Evolutionary conservation across 2,329 filamentous ascomycete genomes (phyloP).

Genomic region (Colletotrichum caudatum): DNA sequence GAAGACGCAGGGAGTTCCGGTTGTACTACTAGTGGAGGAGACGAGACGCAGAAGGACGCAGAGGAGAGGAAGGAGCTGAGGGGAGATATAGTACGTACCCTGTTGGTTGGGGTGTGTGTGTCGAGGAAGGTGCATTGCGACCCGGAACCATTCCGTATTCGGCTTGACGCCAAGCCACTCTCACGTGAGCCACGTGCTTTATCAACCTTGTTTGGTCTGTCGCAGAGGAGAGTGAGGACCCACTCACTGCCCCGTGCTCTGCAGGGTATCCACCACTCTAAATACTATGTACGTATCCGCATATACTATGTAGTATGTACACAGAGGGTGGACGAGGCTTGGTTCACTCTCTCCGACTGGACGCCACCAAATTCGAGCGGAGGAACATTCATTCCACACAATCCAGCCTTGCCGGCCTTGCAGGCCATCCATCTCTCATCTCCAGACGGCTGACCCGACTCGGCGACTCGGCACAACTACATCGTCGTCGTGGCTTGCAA

Average conservation of each 20-base stretch:
- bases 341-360: conserved; percentile 16
- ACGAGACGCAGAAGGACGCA: background rate
- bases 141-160: background rate
- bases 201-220: too few relatives aligned
- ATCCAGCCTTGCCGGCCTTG: conserved; percentile 10
- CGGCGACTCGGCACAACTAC: conserved; percentile 27
- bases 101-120: background rate
- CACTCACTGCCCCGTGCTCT: background rate
- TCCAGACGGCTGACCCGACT: background rate
- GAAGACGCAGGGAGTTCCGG: conserved; percentile 36
- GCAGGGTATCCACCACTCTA: background rate
- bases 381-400: conserved; percentile 33
- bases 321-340: background rate
- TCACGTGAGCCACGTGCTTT: background rate
- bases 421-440: too few relatives aligned
- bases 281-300: too few relatives aligned
- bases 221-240: background rate
- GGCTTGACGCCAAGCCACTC: conserved; percentile 3
- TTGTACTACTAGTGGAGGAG: too few relatives aligned
- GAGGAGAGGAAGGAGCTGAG: background rate
- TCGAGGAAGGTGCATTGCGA: background rate
- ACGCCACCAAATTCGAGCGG: conserved; percentile 24
- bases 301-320: too few relatives aligned
- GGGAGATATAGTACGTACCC: background rate
- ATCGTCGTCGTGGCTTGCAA: background rate